Evolutionary conservation across 2,329 filamentous ascomycete species (phyloP), one percentile per base, ranked within the genome.

Genomic region (Neoscytalidium dimidiatum): DNA sequence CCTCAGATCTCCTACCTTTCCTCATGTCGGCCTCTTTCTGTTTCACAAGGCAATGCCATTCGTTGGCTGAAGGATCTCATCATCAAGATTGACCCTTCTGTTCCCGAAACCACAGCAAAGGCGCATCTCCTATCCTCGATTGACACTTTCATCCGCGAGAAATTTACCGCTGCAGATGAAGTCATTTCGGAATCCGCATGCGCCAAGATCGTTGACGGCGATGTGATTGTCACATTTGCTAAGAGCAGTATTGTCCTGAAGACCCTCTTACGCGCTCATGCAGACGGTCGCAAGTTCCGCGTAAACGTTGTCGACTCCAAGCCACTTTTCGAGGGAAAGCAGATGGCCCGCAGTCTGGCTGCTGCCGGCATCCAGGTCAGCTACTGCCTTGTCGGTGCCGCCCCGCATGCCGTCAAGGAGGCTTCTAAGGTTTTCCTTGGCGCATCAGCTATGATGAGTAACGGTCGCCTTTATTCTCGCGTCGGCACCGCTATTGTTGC

Each of bases 11-110:
- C 96, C 69, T 97, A 96, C 74, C 86, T 99, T 67, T 92, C 92
- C 66, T 92, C 92, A 70, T 97, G 94, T 74, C 89, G 95, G n/a
- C 94, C 95, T 35, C 91, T 99, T 80, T 96, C 92, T 69, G 95
- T 97, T 78, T 92, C 92, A 67, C 97, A 98, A 89, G 95, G 95
- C 67, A 99, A 98, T 77, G 93, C 93, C 38, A 96, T 99, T 74
- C 88, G 95, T 63, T 94, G 93, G 84, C 85, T 99, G 57, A 99
- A 99, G 82, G 87, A 97, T 53, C 88, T 92, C 72, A 94, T 99
- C 74, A 91, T 92, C 72, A 92, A 92, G 71, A 89, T 97, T 66
- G 93, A 97, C 72, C 92, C 94, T 44, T 91, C 94, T 70, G 86
- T 90, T 1, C 88, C 92, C 31, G 94, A 99, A 75, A 81, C 87